These are phyloP conservation scores for Penicillium capsulatum DNA, from an alignment of 2,329 filamentous ascomycete species.

Conservation along the genomic window DNA sequence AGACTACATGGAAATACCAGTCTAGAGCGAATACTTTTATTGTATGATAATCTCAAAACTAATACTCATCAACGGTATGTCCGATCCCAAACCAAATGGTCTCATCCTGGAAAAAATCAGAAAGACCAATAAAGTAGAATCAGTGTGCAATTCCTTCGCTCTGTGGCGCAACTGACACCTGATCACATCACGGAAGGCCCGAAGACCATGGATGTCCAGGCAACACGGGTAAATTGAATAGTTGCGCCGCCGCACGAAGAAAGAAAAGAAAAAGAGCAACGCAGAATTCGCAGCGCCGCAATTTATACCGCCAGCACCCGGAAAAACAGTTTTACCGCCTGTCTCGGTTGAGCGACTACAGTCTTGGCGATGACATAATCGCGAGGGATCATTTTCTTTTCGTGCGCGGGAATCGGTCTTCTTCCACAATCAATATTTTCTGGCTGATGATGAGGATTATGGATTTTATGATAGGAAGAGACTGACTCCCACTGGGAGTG, in stretches of 20 bases:
- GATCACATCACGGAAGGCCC: conserved; percentile 45
- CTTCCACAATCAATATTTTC: conserved; percentile 21
- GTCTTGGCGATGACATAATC: conserved; percentile 16
- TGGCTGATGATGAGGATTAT: conserved; percentile 45
- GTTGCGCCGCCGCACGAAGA: conserved; percentile 79
- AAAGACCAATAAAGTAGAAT: conserved; percentile 51
- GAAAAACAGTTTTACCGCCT: conserved; percentile 14
- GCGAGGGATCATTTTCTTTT: conserved; percentile 10
- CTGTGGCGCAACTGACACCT: conserved; percentile 81
- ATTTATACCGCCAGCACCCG: conserved; percentile 25
- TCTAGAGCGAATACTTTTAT: too few relatives aligned
- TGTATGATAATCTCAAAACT: too few relatives aligned
- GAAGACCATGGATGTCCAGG: conserved; percentile 56
- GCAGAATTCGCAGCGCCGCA: neutral
- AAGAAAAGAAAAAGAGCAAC: conserved; percentile 51
- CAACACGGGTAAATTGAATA: conserved; percentile 71
- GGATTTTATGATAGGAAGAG: conserved; percentile 48
- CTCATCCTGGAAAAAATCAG: conserved; percentile 41
- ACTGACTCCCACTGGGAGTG: conserved; percentile 40
- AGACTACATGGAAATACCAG: too few relatives aligned
- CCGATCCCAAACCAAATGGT: conserved; percentile 53
- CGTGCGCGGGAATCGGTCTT: conserved; percentile 8
- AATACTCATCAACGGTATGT: conserved; percentile 49
- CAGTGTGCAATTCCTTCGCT: conserved; percentile 72
- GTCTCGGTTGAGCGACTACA: neutral